Evolutionary conservation across 176 grass and related monocot species (phyloP).

Genomic region (Carex myosuroides): DNA sequence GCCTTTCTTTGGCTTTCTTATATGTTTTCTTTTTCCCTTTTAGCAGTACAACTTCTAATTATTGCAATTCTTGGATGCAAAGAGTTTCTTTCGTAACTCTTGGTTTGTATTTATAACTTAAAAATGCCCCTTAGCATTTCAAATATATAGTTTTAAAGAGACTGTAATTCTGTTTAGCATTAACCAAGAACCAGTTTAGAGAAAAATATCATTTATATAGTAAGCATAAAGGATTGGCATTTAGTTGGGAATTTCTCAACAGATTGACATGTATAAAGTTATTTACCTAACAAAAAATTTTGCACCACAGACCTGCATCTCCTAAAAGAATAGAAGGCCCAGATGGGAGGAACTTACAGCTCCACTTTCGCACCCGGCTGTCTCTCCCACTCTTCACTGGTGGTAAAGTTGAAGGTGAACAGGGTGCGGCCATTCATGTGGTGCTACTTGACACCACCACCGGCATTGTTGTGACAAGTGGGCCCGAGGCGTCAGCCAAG

Average conservation of each 20-base stretch:
- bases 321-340: conserved; percentile 69
- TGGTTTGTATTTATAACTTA: background rate
- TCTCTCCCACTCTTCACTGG: conserved; percentile 84
- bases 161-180: background rate
- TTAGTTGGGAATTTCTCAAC: background rate
- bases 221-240: background rate
- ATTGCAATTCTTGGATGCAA: background rate
- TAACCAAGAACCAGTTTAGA: background rate
- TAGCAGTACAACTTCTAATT: background rate
- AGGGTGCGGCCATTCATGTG: conserved; percentile 82
- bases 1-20: background rate
- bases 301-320: conserved; percentile 37
- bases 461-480: conserved; percentile 40
- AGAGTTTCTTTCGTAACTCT: background rate
- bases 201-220: background rate
- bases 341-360: conserved; percentile 59
- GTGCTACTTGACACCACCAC: conserved; percentile 61
- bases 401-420: conserved; percentile 86
- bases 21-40: background rate
- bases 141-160: conserved; percentile 10
- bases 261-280: background rate
- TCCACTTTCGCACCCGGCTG: conserved; percentile 52
- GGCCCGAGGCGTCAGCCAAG: conserved; percentile 54
- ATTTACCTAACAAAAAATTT: conserved; percentile 20
- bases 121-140: background rate